Conservation (phyloP, 129 eudicot species). For the Flaveria ramosissima region DNA sequence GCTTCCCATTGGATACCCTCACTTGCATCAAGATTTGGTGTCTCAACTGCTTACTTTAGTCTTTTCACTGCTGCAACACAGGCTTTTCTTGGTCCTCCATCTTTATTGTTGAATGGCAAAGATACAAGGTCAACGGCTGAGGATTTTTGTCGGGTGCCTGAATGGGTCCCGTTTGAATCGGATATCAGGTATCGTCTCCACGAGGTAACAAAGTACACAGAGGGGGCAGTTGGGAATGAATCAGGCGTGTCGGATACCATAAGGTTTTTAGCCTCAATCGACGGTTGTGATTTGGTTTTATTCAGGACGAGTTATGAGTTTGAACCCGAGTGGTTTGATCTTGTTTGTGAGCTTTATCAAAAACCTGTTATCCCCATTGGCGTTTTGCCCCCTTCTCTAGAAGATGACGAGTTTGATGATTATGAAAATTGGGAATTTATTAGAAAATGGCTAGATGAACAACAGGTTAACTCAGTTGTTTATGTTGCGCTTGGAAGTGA, state of each 20-base stretch:
- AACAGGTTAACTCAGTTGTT: slow-evolving; percentile 43
- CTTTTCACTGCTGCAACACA: slow-evolving; percentile 67
- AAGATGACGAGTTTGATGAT: slow-evolving; percentile 21
- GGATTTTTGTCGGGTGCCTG: slow-evolving; percentile 56
- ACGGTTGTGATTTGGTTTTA: slow-evolving; percentile 57
- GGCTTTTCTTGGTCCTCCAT: slow-evolving; percentile 69
- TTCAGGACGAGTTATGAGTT: slow-evolving; percentile 62
- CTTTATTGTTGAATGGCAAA: slow-evolving; percentile 29
- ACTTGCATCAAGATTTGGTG: slow-evolving; percentile 47
- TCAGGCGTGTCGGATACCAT: slow-evolving; percentile 57
- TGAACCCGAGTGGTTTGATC: slow-evolving; percentile 67
- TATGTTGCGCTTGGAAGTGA: slow-evolving; percentile 79
- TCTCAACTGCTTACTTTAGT: slow-evolving; percentile 49
- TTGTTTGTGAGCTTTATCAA: slow-evolving; percentile 51
- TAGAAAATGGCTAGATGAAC: slow-evolving; percentile 55
- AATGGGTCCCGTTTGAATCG: slow-evolving; percentile 60
- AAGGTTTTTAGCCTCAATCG: slow-evolving; percentile 46
- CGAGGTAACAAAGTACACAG: slow-evolving; percentile 52
- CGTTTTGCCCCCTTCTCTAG: slow-evolving; percentile 44
- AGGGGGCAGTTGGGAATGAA: slow-evolving; percentile 52
- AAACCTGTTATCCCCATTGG: slow-evolving; percentile 68
- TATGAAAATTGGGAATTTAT: slow-evolving; percentile 42
- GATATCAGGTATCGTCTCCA: slow-evolving; percentile 45
- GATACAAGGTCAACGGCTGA: slow-evolving; percentile 48
- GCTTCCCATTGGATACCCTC: slow-evolving; percentile 75